phyloP scores from a whole-genome alignment of 2,329 filamentous ascomycete genomes.

The Stromatinia cepivora region DNA sequence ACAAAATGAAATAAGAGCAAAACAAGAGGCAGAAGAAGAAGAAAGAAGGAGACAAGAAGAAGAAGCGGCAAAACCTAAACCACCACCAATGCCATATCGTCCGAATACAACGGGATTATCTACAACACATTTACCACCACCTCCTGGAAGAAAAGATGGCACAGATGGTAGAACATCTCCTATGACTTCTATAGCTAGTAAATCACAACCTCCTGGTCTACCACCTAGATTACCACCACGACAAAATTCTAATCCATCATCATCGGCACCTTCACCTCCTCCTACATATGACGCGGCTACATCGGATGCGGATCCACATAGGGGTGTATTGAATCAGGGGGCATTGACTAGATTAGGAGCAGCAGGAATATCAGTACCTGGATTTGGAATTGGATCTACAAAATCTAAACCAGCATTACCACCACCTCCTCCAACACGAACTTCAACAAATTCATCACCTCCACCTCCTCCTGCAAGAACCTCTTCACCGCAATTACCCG shows the following conservation, averaged over 20 bases:
- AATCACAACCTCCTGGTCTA: constrained; percentile 44
- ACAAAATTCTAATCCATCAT: constrained; percentile 42
- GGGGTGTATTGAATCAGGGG: constrained; percentile 43
- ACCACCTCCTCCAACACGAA: constrained; percentile 29
- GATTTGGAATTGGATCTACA: constrained; percentile 56
- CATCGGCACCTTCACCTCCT: constrained; percentile 45
- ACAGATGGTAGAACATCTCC: constrained; percentile 35
- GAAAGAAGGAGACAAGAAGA: constrained; percentile 36
- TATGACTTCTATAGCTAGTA: constrained; percentile 27
- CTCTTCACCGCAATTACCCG: constrained; percentile 24
- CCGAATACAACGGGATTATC: constrained; percentile 60
- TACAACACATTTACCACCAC: constrained; percentile 59
- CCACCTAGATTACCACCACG: constrained; percentile 60
- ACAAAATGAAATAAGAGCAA: constrained; percentile 39
- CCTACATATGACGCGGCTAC: constrained; percentile 39
- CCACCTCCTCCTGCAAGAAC: constrained; percentile 26
- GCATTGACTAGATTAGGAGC: constrained; percentile 58
- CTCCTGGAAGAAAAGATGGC: constrained; percentile 51
- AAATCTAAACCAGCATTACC: constrained; percentile 41
- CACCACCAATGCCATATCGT: constrained; percentile 60
- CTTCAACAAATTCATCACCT: constrained; percentile 27
- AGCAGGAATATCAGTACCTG: constrained; percentile 66
- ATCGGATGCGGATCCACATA: constrained; percentile 38
- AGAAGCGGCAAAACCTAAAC: constrained; percentile 35
- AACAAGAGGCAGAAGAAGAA: constrained; percentile 40